These are phyloP conservation scores for Biscutella laevigata DNA, from an alignment of 441 rosid genomes.

Conservation along the genomic window DNA sequence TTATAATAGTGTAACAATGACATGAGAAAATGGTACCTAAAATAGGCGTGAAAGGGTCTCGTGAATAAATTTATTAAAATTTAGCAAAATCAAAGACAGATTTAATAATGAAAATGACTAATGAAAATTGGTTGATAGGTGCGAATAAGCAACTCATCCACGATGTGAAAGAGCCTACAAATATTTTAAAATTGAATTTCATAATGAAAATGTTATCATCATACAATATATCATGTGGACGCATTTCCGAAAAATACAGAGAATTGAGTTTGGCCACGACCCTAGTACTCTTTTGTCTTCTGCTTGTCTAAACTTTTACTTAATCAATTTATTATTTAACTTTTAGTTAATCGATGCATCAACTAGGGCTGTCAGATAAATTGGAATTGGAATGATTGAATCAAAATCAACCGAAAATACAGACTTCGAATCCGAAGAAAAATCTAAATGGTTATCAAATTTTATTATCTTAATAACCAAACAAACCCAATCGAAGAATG, in stretches of 20 bases:
- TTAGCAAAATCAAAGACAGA: not conserved
- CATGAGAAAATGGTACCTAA: slow-evolving; percentile 6
- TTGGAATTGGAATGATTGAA: too few relatives aligned
- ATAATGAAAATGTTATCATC: not conserved
- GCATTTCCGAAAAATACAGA: slow-evolving; percentile 16
- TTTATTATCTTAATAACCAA: too few relatives aligned
- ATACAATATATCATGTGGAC: slow-evolving; percentile 24
- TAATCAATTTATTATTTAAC: too few relatives aligned
- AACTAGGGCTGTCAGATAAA: not conserved
- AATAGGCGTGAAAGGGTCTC: slow-evolving; percentile 5
- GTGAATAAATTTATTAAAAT: slow-evolving; percentile 6
- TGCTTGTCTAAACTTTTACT: slow-evolving; percentile 20
- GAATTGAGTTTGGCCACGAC: slow-evolving; percentile 21
- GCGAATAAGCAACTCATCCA: slow-evolving; percentile 25
- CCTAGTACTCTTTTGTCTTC: slow-evolving; percentile 20
- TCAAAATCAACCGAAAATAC: not conserved
- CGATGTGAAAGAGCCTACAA: slow-evolving; percentile 23
- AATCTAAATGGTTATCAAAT: too few relatives aligned
- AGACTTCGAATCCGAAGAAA: not conserved
- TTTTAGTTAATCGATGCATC: slow-evolving; percentile 5
- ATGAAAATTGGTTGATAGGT: slow-evolving; percentile 17
- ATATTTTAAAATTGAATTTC: not conserved
- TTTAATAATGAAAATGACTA: slow-evolving; percentile 19
- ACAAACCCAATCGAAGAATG: too few relatives aligned
- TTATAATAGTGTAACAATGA: not conserved